Conservation (phyloP, 2,329 filamentous ascomycete species). For the Alternaria postmessia region DNA sequence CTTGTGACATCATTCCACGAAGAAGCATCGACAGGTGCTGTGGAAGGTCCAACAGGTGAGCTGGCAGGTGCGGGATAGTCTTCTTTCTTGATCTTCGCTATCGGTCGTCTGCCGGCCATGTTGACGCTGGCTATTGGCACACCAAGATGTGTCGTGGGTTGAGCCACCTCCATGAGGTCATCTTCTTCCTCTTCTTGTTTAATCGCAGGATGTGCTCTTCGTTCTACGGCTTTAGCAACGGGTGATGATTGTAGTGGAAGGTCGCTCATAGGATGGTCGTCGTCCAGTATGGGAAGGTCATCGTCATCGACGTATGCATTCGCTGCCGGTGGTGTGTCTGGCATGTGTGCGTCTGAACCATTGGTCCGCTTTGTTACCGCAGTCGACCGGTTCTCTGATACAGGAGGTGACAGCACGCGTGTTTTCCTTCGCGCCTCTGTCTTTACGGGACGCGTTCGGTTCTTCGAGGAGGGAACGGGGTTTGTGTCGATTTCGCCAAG, state of each 20-base stretch:
- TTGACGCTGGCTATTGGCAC: conserved; percentile 79
- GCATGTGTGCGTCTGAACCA: conserved; percentile 55
- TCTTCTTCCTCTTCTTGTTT: conserved; percentile 76
- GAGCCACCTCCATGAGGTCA: conserved; percentile 84
- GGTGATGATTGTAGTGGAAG: conserved; percentile 83
- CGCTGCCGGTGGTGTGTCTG: conserved; percentile 51
- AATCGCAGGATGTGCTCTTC: conserved; percentile 66
- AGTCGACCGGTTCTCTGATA: conserved; percentile 56
- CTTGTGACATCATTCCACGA: conserved; percentile 89
- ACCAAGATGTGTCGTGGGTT: conserved; percentile 70
- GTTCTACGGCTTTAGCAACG: conserved; percentile 76
- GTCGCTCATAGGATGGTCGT: conserved; percentile 87
- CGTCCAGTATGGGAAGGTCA: conserved; percentile 64
- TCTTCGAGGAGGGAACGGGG: conserved; percentile 62
- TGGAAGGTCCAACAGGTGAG: conserved; percentile 71
- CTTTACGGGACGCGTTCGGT: conserved; percentile 70
- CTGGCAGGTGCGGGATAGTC: conserved; percentile 74
- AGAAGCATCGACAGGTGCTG: conserved; percentile 71
- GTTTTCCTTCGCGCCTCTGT: conserved; percentile 80
- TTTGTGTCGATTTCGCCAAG: conserved; percentile 90
- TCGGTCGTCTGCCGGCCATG: conserved; percentile 79
- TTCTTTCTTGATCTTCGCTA: conserved; percentile 74
- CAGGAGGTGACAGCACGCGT: conserved; percentile 79
- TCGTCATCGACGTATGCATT: conserved; percentile 60
- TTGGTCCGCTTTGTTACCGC: conserved; percentile 29